Base-by-base conservation (phyloP, 169 alveolate genomes). In the Plasmodium malariae region DNA sequence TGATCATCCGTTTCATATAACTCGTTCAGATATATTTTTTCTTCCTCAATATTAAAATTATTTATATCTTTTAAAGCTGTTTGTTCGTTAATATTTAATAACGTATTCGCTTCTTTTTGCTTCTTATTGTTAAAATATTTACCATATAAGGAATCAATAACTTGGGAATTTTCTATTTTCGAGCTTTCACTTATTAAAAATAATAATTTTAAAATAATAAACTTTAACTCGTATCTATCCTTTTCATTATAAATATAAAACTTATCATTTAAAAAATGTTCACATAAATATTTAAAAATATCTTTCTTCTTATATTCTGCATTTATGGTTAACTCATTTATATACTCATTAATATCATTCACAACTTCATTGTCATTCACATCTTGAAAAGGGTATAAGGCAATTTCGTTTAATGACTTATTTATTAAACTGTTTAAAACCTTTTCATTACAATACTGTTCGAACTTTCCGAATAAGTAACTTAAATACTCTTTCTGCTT, bases 361-460 rank as follows among this genome's bases (percentile, higher is more conserved):
- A 86, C 30, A 14, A 86, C 87, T 69, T 86, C 92, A 62, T 51
- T 86, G 14, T 86, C 85, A 65, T 72, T 86, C 17, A 86, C 87
- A 86, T 86, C 92, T 86, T 86, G 92, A 49, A 86, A 86, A 26
- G 92, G 92, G 63, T 86, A 65, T 67, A 86, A 37, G 9, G 92
- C 37, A 34, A 86, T 86, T 86, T 86, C 92, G 70, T 86, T 86
- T 68, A 86, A 28, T 24, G 92, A 86, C 28, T 86, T 86, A 34
- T 57, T 86, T 40, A 86, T 24, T 49, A 86, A 70, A 86, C 57
- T 71, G 45, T 59, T 69, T 70, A 86, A 48, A 40, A 86, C 59
- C 59, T 86, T 68, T 49, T 54, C 76, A 71, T 26, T 86, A 19
- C 87, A 69, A 70, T 86, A 86, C 40, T 86, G 37, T 63, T 70